Evolutionary conservation across 2,329 filamentous ascomycete species (phyloP), one percentile per base, ranked within the genome.

Genomic region (Apiospora aurea): DNA sequence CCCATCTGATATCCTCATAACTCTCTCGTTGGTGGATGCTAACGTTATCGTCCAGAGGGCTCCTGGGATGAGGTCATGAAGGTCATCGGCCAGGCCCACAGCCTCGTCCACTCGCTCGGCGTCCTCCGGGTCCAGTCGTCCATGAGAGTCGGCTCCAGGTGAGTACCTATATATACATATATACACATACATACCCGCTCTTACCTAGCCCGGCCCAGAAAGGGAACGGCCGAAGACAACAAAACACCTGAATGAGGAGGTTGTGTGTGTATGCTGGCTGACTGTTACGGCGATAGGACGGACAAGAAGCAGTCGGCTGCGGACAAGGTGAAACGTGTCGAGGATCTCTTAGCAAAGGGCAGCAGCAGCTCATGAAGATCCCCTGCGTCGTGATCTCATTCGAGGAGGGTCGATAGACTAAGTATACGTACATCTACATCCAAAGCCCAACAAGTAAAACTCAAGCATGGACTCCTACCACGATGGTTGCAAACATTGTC

Each of bases 11-110:
- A 68, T 70, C 29, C 34, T 21, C 51, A 46, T 14, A 6, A 46
- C 1, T 14, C 18, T 16, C 44, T 29, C 26, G 3, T 29, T 29
- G 26, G 10, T 49, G 8, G 46, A 11, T 64, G 57, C 57, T 64
- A 41, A 64, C 3, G 2, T 41, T 8, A 24, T n/a, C 26, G 51
- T 6, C 2, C 76, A 97, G 96, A 98, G 85, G 96, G 96, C 2
- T 88, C 91, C 53, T 98, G 96, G 96, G 93, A 97, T 75, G 90
- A 93, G 44, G 95, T 97, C 72, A 95, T 97, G 88, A 87, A 85
- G 71, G 87, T 95, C 41, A 93, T 97, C 76, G 95, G 95, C n/a
- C 93, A 96, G 83, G 94, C 93, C 4, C 95, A 97, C 83, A 88
- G 88, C 0, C 85, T 94, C 67, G 89, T 97, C 29, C 95, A 97